phyloP scores from a whole-genome alignment of 306 rosid species.

The Fragaria nilgerrensis region DNA sequence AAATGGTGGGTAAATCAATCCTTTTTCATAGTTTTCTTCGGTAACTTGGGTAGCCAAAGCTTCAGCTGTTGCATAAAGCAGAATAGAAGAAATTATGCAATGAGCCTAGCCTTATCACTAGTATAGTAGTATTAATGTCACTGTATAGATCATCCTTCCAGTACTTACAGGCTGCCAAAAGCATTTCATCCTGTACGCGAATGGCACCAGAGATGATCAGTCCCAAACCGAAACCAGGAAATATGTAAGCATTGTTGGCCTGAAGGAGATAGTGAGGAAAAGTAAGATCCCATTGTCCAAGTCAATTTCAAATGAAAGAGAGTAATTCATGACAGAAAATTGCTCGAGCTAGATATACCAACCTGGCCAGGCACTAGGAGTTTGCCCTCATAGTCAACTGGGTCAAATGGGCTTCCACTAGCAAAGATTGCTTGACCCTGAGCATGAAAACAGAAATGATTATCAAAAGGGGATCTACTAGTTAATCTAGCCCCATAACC shows the following conservation, averaged over 20 bases:
- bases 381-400: slow-evolving; percentile 64
- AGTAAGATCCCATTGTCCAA: slow-evolving; percentile 25
- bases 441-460: slow-evolving; percentile 16
- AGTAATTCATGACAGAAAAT: neutral
- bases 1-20: slow-evolving; percentile 96
- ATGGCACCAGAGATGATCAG: slow-evolving; percentile 92
- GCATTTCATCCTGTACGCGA: slow-evolving; percentile 92
- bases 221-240: slow-evolving; percentile 96
- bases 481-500: neutral
- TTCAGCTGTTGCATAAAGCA: slow-evolving; percentile 59
- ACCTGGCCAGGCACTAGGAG: slow-evolving; percentile 95
- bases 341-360: slow-evolving; percentile 14
- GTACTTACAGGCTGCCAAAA: slow-evolving; percentile 91
- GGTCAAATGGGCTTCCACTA: slow-evolving; percentile 94
- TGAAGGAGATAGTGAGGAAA: slow-evolving; percentile 35
- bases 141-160: neutral
- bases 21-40: slow-evolving; percentile 73
- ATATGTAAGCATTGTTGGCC: slow-evolving; percentile 98
- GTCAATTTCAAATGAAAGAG: slow-evolving; percentile 13
- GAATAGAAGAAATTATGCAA: slow-evolving; percentile 9
- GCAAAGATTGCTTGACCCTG: slow-evolving; percentile 91
- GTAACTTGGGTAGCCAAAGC: slow-evolving; percentile 83
- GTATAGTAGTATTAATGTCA: neutral
- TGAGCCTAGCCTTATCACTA: neutral
- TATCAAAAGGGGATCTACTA: neutral